These are phyloP conservation scores for Perkinsus olseni DNA, from an alignment of 169 alveolate species.

Conservation along the genomic window DNA sequence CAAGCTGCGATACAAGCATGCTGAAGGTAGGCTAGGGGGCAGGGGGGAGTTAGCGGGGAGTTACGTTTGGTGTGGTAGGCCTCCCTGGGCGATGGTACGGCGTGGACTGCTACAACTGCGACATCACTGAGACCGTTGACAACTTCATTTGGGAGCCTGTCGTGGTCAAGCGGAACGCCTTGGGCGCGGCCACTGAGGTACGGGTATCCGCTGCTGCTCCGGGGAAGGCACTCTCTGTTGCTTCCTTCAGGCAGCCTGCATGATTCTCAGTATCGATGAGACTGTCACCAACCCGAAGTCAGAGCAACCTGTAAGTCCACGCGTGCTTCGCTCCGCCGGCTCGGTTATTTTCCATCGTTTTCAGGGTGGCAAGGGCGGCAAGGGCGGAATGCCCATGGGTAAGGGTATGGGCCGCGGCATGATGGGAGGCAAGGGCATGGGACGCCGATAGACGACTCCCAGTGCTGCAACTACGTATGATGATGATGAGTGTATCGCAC, in stretches of 20 bases:
- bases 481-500: neutral
- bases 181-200: slow-evolving; percentile 88
- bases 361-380: neutral
- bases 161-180: slow-evolving; percentile 83
- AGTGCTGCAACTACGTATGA: neutral
- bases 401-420: neutral
- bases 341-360: neutral
- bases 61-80: neutral
- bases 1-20: slow-evolving; percentile 83
- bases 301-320: neutral
- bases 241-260: slow-evolving; percentile 79
- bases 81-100: slow-evolving; percentile 72
- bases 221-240: neutral
- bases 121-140: slow-evolving; percentile 57
- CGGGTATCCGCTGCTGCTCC: neutral
- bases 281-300: slow-evolving; percentile 84
- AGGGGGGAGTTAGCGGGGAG: neutral
- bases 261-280: slow-evolving; percentile 90
- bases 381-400: neutral
- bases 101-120: slow-evolving; percentile 82
- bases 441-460: neutral
- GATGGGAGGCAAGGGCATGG: neutral
- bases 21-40: slow-evolving; percentile 19
- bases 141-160: slow-evolving; percentile 93
- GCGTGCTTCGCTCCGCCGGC: neutral